These are phyloP conservation scores for Penicillium sp. DNA, from an alignment of 2,329 filamentous ascomycete species.

Conservation along the genomic window DNA sequence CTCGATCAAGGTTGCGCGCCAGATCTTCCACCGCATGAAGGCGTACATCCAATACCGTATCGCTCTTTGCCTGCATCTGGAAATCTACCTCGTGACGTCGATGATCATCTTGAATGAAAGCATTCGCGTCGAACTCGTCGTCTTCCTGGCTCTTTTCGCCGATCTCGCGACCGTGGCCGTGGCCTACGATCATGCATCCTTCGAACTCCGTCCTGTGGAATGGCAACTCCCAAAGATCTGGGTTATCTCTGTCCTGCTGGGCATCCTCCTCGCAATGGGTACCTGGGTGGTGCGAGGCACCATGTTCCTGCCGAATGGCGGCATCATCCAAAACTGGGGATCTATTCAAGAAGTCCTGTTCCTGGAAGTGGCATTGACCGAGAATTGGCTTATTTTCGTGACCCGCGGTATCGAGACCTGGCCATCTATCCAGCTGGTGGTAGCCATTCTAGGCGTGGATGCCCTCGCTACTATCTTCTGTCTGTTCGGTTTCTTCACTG, in stretches of 20 bases:
- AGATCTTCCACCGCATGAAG: constrained; percentile 76
- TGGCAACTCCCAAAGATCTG: constrained; percentile 81
- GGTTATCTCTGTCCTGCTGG: constrained; percentile 59
- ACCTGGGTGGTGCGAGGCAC: constrained; percentile 71
- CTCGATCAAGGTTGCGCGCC: constrained; percentile 66
- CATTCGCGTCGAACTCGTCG: constrained; percentile 66
- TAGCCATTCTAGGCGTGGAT: constrained; percentile 67
- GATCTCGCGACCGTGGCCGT: constrained; percentile 75
- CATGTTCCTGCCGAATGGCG: constrained; percentile 64
- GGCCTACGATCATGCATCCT: constrained; percentile 79
- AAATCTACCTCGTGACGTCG: constrained; percentile 70
- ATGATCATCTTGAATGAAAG: constrained; percentile 80
- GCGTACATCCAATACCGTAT: constrained; percentile 74
- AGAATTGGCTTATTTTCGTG: constrained; percentile 97
- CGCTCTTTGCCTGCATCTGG: constrained; percentile 66
- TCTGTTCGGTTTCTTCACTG: constrained; percentile 69
- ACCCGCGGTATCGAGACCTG: constrained; percentile 73
- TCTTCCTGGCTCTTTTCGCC: constrained; percentile 74
- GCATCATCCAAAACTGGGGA: constrained; percentile 69
- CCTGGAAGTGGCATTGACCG: constrained; percentile 82
- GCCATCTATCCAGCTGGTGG: constrained; percentile 67
- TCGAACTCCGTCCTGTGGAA: constrained; percentile 68
- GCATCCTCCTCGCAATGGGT: constrained; percentile 61
- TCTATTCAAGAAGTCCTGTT: constrained; percentile 75
- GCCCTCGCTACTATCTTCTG: constrained; percentile 67